Conservation (phyloP, 257 asterid genomes). For the Coffea canephora region DNA sequence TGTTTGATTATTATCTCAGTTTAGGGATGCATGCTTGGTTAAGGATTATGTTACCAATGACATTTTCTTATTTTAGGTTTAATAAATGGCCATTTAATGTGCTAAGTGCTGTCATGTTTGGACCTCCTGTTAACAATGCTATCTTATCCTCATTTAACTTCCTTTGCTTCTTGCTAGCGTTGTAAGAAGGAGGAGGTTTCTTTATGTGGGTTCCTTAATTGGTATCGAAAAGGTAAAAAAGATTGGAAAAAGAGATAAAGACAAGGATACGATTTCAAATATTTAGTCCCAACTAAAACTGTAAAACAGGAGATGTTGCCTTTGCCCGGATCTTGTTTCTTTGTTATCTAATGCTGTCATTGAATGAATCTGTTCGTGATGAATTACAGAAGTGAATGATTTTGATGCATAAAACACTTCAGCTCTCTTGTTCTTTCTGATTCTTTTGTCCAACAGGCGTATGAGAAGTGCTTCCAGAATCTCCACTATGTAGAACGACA, state of each 20-base stretch:
- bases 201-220: neutral
- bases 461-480: slow-evolving; percentile 92
- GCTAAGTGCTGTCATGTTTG: neutral
- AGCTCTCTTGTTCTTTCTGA: slow-evolving; percentile 4
- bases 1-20: neutral
- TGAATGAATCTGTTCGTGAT: neutral
- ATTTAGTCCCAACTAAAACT: neutral
- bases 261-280: no score
- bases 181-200: neutral
- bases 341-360: neutral
- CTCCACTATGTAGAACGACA: slow-evolving; percentile 86
- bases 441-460: slow-evolving; percentile 54
- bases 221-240: neutral
- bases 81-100: neutral
- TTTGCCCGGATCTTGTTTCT: neutral
- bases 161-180: neutral
- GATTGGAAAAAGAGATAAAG: neutral
- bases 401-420: neutral
- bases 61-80: neutral
- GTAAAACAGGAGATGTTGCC: neutral
- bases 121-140: neutral
- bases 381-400: neutral
- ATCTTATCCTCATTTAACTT: neutral
- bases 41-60: neutral
- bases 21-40: neutral